phyloP scores from a whole-genome alignment of 129 eudicot species.

The Erigeron canadensis region DNA sequence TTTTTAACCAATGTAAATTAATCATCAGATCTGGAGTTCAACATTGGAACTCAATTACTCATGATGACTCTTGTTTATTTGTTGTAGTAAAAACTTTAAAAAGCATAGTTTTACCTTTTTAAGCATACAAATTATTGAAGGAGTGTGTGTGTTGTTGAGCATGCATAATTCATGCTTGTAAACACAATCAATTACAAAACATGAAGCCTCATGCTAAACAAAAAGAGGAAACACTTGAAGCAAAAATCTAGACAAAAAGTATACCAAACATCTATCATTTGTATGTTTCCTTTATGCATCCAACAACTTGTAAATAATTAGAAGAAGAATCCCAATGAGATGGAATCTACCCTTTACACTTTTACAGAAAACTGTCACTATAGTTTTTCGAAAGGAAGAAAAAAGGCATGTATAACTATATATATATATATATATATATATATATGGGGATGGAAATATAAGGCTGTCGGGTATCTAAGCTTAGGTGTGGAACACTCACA shows the following conservation, averaged over 20 bases:
- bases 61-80: not conserved
- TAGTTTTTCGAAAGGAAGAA: too few species aligned
- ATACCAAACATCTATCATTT: conserved; percentile 32
- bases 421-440: too few species aligned
- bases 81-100: conserved; percentile 11
- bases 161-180: conserved; percentile 29
- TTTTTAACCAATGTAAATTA: not conserved
- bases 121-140: conserved; percentile 20
- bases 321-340: not conserved
- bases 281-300: conserved; percentile 30
- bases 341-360: not conserved
- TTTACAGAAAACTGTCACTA: too few species aligned
- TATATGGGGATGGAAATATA: too few species aligned
- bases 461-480: too few species aligned
- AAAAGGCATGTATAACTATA: not conserved
- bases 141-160: conserved; percentile 19
- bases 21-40: not conserved
- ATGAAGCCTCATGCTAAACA: conserved; percentile 31
- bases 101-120: not conserved
- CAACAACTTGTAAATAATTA: conserved; percentile 7
- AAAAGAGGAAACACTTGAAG: conserved; percentile 26
- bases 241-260: conserved; percentile 35
- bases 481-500: too few species aligned
- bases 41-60: not conserved
- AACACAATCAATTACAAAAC: conserved; percentile 35